These are phyloP conservation scores for Phytophthora parvispora DNA, from an alignment of 352 stramenopile genomes.

Conservation along the genomic window DNA sequence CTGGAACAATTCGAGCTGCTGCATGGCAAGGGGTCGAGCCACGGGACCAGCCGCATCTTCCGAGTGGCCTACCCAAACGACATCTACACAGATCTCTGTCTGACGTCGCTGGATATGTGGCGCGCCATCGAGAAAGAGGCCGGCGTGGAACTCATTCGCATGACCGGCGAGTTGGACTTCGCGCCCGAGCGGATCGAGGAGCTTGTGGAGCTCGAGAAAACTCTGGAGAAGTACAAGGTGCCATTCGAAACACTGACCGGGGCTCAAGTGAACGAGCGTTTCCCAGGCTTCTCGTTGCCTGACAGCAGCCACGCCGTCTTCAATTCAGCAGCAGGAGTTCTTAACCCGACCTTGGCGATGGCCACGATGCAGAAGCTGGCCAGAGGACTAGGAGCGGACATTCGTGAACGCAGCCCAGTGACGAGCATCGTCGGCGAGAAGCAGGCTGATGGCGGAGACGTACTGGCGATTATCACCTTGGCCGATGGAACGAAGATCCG, in stretches of 20 bases:
- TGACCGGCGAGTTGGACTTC: slow-evolving; percentile 75
- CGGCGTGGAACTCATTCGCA: slow-evolving; percentile 55
- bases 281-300: slow-evolving; percentile 62
- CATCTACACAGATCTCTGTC: slow-evolving; percentile 77
- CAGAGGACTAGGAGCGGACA: slow-evolving; percentile 37
- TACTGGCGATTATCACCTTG: neutral
- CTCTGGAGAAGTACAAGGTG: slow-evolving; percentile 38
- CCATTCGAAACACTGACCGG: slow-evolving; percentile 57
- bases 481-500: neutral
- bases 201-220: slow-evolving; percentile 37
- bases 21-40: slow-evolving; percentile 76
- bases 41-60: slow-evolving; percentile 85
- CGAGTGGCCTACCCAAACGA: slow-evolving; percentile 82
- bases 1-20: slow-evolving; percentile 80
- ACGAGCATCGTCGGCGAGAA: neutral
- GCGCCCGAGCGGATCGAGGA: slow-evolving; percentile 38
- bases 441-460: slow-evolving; percentile 36
- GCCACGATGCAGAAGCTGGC: slow-evolving; percentile 58
- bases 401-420: slow-evolving; percentile 46
- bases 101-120: slow-evolving; percentile 70
- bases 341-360: slow-evolving; percentile 70
- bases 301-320: slow-evolving; percentile 54
- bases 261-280: slow-evolving; percentile 53
- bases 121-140: slow-evolving; percentile 52
- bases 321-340: slow-evolving; percentile 53